Conservation (phyloP, 1,284 basidiomycete genomes). For the Lentinula novae-zelandiae region DNA sequence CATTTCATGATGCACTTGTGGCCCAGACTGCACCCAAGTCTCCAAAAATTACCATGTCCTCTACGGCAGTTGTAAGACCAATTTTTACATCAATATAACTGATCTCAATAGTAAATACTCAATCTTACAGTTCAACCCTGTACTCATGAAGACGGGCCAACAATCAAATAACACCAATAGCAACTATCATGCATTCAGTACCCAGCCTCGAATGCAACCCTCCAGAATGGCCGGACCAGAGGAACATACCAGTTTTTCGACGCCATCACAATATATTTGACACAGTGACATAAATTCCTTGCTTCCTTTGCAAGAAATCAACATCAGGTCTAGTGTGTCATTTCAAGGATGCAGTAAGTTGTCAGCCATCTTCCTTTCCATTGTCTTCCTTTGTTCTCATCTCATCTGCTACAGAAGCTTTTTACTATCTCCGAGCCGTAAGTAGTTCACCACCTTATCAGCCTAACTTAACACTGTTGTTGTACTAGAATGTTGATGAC, state of each 20-base stretch:
- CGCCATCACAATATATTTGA: neutral
- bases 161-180: neutral
- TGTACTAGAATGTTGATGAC: neutral
- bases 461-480: too few species aligned
- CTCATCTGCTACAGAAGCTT: neutral
- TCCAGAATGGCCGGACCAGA: neutral
- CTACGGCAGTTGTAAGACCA: too few species aligned
- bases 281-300: neutral
- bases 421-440: neutral
- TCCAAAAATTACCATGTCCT: neutral
- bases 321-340: neutral
- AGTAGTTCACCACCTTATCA: neutral
- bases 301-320: neutral
- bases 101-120: too few species aligned
- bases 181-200: neutral
- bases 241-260: too few species aligned
- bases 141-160: neutral
- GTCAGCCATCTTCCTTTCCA: too few species aligned
- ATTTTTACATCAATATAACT: too few species aligned
- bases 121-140: neutral
- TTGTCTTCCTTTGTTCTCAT: too few species aligned
- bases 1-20: neutral
- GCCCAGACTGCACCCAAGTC: neutral
- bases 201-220: neutral
- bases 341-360: neutral